Base-by-base conservation (phyloP, 352 stramenopile species). In the Halophytophthora batemanensis region DNA sequence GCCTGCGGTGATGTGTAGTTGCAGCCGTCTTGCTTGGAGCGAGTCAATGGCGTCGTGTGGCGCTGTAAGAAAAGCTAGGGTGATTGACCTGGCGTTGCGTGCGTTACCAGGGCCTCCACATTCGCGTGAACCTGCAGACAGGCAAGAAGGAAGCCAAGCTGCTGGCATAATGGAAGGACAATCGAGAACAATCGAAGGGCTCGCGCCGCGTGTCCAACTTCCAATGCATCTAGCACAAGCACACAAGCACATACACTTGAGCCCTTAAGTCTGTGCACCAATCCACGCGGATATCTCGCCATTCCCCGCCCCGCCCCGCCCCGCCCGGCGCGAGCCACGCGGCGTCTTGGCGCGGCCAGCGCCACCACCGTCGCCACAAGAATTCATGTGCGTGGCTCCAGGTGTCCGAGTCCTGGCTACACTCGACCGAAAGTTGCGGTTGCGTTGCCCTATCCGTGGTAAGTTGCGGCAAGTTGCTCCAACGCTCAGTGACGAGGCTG, bases 71-170 rank as follows among this genome's bases (percentile, higher is more conserved):
- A 8, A 31, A 31, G 25, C 4, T 31, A 31, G 25, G 25, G 4
- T 31, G 4, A 31, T 31, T 31, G 25, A 8, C 25, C 4, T 40
- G 18, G 25, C 4, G 10, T 17, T 56, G 15, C 40, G 11, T 45
- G 25, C 25, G 34, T 64, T 13, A 6, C n/a, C 37, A 84, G 73
- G 69, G 74, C n/a, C 61, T 85, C 35, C 72, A 85, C 52, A 78
- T 82, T 17, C 74, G 74, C 36, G 57, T 85, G 44, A 81, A 85
- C 44, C 40, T 85, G 17, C 54, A 74, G 43, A 85, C 71, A 0
- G 71, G 74, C 17, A 75, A 75, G 58, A 82, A 83, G 41, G 74
- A 86, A 57, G 74, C 72, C 12, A 86, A 86, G 58, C 23, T 82
- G 29, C 59, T 83, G 33, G 53, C 63, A 43, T 69, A 42, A 56